Evolutionary conservation across 2,329 filamentous ascomycete species (phyloP).

Genomic region (Venturia nashicola): DNA sequence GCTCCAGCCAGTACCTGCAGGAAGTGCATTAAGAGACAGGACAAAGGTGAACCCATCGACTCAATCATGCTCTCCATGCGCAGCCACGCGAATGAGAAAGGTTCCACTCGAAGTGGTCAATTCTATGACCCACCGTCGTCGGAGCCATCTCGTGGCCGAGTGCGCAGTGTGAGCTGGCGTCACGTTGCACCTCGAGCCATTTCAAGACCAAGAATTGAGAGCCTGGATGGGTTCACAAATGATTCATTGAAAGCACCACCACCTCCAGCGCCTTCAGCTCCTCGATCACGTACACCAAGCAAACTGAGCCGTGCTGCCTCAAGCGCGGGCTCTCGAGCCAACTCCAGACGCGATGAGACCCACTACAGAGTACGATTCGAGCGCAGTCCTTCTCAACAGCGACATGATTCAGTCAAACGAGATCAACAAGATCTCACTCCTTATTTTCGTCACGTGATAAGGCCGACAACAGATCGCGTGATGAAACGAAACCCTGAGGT

Average conservation of each 20-base stretch:
- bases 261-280: not conserved
- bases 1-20: conserved; percentile 26
- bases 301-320: not conserved
- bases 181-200: not conserved
- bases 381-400: not conserved
- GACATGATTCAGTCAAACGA: not conserved
- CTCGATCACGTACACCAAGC: not conserved
- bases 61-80: conserved; percentile 1
- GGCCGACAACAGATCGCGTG: not conserved
- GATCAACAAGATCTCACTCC: not conserved
- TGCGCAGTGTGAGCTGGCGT: conserved; percentile 4
- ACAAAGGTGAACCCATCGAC: not conserved
- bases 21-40: conserved; percentile 18
- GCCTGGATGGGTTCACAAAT: not conserved
- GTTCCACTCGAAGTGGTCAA: not conserved
- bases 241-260: not conserved
- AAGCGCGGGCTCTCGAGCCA: not conserved
- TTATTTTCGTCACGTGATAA: not conserved
- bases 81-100: not conserved
- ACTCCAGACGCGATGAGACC: not conserved
- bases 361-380: not conserved
- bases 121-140: not conserved
- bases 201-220: not conserved
- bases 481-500: not conserved
- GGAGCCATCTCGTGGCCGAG: not conserved